phyloP scores from a whole-genome alignment of 257 asterid species.

The Lantana camara region DNA sequence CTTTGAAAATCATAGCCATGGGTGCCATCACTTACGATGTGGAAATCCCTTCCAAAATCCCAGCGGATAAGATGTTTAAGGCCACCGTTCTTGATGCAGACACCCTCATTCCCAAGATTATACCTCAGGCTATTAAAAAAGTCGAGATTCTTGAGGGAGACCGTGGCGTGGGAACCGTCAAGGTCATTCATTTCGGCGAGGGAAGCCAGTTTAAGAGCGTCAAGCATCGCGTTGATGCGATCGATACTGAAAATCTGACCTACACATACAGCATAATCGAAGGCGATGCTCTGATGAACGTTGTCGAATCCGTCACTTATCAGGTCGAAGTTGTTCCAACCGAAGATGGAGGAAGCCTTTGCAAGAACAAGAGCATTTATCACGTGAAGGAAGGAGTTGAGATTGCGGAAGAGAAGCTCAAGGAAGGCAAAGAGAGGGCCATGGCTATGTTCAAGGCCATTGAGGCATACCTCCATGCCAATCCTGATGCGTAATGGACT shows the following conservation, averaged over 20 bases:
- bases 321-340: slow-evolving; percentile 13
- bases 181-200: slow-evolving; percentile 15
- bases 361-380: slow-evolving; percentile 15
- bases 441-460: slow-evolving; percentile 31
- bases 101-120: slow-evolving; percentile 31
- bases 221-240: slow-evolving; percentile 17
- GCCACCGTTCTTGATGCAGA: slow-evolving; percentile 31
- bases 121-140: slow-evolving; percentile 31
- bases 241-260: slow-evolving; percentile 6
- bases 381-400: slow-evolving; percentile 32
- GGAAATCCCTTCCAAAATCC: slow-evolving; percentile 23
- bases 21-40: slow-evolving; percentile 25
- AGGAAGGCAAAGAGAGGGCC: slow-evolving; percentile 29
- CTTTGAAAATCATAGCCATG: neutral
- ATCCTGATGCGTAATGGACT: slow-evolving; percentile 11
- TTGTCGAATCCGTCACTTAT: slow-evolving; percentile 10
- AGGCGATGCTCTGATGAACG: slow-evolving; percentile 13
- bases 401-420: slow-evolving; percentile 35
- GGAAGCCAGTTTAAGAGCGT: slow-evolving; percentile 10
- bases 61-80: slow-evolving; percentile 37
- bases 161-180: slow-evolving; percentile 8
- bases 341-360: slow-evolving; percentile 8
- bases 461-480: slow-evolving; percentile 33
- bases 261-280: slow-evolving; percentile 12
- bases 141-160: slow-evolving; percentile 18